phyloP scores from a whole-genome alignment of 371 early-diverging fungal genomes.

The Lichtheimia ramosa region DNA sequence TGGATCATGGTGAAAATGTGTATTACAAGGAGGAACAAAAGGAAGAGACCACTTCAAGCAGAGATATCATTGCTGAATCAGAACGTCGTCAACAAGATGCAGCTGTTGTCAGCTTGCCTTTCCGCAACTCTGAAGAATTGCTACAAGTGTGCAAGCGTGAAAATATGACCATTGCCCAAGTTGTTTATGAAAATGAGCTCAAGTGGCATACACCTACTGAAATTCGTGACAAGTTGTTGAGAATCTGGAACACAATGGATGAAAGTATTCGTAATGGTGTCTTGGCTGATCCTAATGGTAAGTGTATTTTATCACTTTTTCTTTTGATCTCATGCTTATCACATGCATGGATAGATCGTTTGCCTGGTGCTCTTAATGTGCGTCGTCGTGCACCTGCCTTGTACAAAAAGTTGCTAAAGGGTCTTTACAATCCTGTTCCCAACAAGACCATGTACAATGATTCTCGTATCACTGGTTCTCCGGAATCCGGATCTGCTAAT shows the following conservation, averaged over 20 bases:
- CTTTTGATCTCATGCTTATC: no score
- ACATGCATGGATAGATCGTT: conserved; percentile 24
- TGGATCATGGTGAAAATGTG: conserved; percentile 86
- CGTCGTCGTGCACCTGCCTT: conserved; percentile 87
- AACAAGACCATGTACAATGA: conserved; percentile 20
- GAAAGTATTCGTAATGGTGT: conserved; percentile 83
- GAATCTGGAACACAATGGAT: conserved; percentile 95
- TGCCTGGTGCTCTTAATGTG: conserved; percentile 88
- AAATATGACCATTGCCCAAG: conserved; percentile 92
- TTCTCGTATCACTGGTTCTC: conserved; percentile 19
- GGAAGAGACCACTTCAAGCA: conserved; percentile 2
- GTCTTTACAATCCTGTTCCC: conserved; percentile 59
- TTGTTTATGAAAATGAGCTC: conserved; percentile 92
- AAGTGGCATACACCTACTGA: conserved; percentile 85
- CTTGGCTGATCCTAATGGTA: conserved; percentile 44
- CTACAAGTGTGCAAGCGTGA: conserved; percentile 80
- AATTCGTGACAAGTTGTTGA: conserved; percentile 68
- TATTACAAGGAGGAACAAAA: conserved; percentile 68
- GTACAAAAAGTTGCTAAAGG: conserved; percentile 82
- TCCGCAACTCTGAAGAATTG: conserved; percentile 78
- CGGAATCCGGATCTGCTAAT: conserved; percentile 12
- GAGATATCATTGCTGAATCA: conserved; percentile 25
- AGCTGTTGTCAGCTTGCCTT: conserved; percentile 85
- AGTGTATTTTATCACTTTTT: background rate
- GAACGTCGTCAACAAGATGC: conserved; percentile 66